Base-by-base conservation (phyloP, 768 basidiomycete genomes). In the Pleurotus platypus region DNA sequence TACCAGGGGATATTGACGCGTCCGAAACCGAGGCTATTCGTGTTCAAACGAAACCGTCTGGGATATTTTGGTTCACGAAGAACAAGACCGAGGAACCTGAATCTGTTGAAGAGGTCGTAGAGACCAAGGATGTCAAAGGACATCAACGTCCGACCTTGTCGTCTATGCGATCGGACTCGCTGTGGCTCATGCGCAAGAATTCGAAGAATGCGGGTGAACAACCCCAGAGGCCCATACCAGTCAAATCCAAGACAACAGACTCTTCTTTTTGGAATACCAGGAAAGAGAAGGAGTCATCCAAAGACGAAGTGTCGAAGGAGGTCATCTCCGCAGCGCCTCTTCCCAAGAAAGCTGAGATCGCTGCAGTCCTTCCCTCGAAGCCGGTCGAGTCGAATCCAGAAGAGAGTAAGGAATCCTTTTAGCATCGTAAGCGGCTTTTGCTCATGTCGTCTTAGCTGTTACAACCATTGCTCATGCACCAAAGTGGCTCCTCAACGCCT, bases 401-500 rank as follows among this genome's bases (percentile, higher is more conserved):
- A 42, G 57, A 58, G 40, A 26, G 60, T 38, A 49, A 39, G 49
- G 51, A 18, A 50, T 40, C 58, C 49, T 45, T 20, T 47, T 26
- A 39, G 24, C 45, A 58, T 38, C 38, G 51, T 54, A 30, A 54
- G 51, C 57, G 39, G 57, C 42, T 46, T 48, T 55, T 46, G 37
- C 26, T 57, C 46, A 43, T 48, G 47, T 58, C 35, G 24, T 30
- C 57, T 16, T 57, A 69, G 69, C 65, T 8, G 71, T 72, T 4
- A 72, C 73, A n/a, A 75, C 73, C 2, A 74, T 81, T 6, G 74
- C 80, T 13, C 81, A 87, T 58, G 89, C 84, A 9, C 89, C 89
- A 0, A 72, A 82, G 0, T 92, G 89, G 89, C 78, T 92, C 15
- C 66, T 92, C 56, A 90, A 90, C 63, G 89, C 90, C 1, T 85